Base-by-base conservation (phyloP, 2,329 filamentous ascomycete genomes). In the Cordyceps javanica region DNA sequence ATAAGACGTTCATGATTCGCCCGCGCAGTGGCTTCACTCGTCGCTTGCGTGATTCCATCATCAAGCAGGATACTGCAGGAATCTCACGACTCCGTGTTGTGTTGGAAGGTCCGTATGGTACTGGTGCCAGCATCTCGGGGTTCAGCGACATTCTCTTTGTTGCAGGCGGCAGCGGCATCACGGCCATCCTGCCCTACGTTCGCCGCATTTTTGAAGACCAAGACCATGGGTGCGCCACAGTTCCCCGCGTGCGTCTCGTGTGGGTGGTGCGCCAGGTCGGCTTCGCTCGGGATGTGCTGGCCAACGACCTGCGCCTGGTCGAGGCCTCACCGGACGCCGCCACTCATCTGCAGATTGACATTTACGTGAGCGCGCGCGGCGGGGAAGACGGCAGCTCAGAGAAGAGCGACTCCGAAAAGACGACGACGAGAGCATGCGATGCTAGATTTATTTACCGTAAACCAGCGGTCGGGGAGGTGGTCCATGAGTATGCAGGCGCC, bases 131-230 rank as follows among this genome's bases (percentile, higher is more conserved):
- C 41, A 66, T 73, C 25, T 55, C 66, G 42, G 55, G 61, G 19
- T 72, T 70, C 54, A 66, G 67, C 34, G 63, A 67, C 45, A 52
- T 71, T 9, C 63, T 73, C 11, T 72, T 73, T 60, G 61, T 74
- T 46, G 68, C 68, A 3, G 72, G 72, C 10, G 72, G 72, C 11
- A 73, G 69, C 55, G 72, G 72, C 10, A 69, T 74, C 52, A 71
- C 69, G 10, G 68, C 69, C 4, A 65, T 70, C 4, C 53, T 73
- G 2, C 65, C 70, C 0, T 68, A 73, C 52, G 55, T 71, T 11
- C 60, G 62, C 6, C 55, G 53, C 9, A 63, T 71, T n/a, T 56
- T 64, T 16, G 62, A 62, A 23, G 61, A 63, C 14, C 34, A 26
- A 23, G 21, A n/a, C 16, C 34, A 60, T 51, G 13, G 57, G 44